These are phyloP conservation scores for Hypoxylon sp. DNA, from an alignment of 2,329 filamentous ascomycete genomes.

Conservation along the genomic window DNA sequence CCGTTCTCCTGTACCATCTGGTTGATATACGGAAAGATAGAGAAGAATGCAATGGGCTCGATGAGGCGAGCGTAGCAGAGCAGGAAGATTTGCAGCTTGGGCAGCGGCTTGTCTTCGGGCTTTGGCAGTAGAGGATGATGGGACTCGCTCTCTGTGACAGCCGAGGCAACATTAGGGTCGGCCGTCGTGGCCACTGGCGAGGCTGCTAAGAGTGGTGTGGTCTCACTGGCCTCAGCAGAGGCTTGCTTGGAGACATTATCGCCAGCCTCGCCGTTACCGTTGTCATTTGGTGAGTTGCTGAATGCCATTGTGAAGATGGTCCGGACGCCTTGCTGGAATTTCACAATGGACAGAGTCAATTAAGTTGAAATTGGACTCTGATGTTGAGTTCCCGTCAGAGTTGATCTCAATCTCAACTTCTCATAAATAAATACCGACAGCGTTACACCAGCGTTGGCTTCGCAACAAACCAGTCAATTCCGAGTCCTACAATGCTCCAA, in stretches of 20 bases:
- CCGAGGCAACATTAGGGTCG: constrained; percentile 18
- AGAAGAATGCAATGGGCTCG: constrained; percentile 87
- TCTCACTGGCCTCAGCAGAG: constrained; percentile 23
- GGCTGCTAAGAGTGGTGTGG: constrained; percentile 35
- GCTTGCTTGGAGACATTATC: neutral
- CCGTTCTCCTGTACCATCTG: constrained; percentile 81
- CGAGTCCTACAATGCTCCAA: constrained; percentile 18
- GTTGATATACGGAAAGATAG: constrained; percentile 85
- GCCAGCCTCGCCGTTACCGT: constrained; percentile 8
- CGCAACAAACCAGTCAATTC: constrained; percentile 12
- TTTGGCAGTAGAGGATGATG: constrained; percentile 37
- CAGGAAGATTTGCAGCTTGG: constrained; percentile 76
- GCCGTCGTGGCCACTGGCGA: constrained; percentile 27
- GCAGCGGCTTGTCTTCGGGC: constrained; percentile 65
- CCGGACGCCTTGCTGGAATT: neutral
- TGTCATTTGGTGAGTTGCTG: constrained; percentile 12
- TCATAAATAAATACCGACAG: constrained; percentile 2
- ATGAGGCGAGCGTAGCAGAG: constrained; percentile 81
- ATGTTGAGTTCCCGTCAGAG: constrained; percentile 4
- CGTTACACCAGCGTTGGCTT: constrained; percentile 6
- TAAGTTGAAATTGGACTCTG: neutral
- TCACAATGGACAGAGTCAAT: neutral
- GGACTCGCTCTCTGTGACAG: constrained; percentile 20
- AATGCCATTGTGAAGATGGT: constrained; percentile 19
- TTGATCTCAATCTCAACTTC: neutral